Percentiles rank a stretch among this genome's conserved stretches.
phyloP scores from a whole-genome alignment of 2,329 filamentous ascomycete species.

The Botrytis medusae region DNA sequence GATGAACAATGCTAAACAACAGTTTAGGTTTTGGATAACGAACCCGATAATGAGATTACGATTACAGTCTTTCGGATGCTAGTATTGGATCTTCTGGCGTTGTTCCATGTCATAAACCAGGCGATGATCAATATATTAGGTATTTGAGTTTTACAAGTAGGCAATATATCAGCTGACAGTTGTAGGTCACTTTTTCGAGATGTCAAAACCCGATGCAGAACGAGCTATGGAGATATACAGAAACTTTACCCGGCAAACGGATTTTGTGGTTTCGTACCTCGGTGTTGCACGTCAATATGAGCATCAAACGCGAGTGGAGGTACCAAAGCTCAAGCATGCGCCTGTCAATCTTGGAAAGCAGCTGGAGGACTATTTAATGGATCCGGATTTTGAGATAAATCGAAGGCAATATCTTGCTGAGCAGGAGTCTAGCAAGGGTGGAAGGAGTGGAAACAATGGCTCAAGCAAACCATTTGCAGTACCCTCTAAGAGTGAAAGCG shows the following conservation, averaged over 20 bases:
- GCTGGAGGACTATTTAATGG: constrained; percentile 90
- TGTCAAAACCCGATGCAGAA: constrained; percentile 92
- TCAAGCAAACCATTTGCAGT: constrained; percentile 48
- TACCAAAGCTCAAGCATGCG: constrained; percentile 95
- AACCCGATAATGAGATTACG: constrained; percentile 95
- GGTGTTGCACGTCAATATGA: constrained; percentile 86
- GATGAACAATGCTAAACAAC: constrained; percentile 26
- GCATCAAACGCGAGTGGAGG: constrained; percentile 86
- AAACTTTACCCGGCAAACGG: constrained; percentile 86
- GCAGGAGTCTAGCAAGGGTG: constrained; percentile 65
- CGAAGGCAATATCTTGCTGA: constrained; percentile 88
- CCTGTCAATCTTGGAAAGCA: constrained; percentile 87
- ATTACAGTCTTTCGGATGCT: constrained; percentile 89
- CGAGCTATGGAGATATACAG: constrained; percentile 90
- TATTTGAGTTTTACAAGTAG: constrained; percentile 45
- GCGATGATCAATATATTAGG: constrained; percentile 95
- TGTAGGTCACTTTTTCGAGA: constrained; percentile 93
- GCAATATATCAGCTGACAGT: constrained; percentile 28
- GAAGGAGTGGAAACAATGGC: constrained; percentile 31
- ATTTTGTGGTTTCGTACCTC: constrained; percentile 87
- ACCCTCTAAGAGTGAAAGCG: constrained; percentile 40
- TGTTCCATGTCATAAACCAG: constrained; percentile 96
- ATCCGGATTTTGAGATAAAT: constrained; percentile 93
- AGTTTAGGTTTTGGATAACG: constrained; percentile 74
- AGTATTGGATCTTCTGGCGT: constrained; percentile 81